Evolutionary conservation across 345 rosid species (phyloP), one percentile per base, ranked within the genome.

Genomic region (Anastatica hierochuntica): DNA sequence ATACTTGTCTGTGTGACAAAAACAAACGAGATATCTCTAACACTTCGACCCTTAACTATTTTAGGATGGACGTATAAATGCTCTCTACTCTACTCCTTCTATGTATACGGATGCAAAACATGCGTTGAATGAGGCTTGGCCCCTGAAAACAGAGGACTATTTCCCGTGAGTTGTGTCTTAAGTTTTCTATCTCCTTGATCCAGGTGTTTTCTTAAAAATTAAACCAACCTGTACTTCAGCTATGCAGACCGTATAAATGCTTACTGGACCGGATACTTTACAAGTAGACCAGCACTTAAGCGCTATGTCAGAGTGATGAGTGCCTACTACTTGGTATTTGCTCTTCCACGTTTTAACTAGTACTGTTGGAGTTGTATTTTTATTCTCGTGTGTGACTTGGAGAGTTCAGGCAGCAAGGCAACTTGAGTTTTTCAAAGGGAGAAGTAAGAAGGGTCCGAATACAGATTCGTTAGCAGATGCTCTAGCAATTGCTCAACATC

Each of bases 41-140:
- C 37, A 53, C 31, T 7, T 58, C 43, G 43, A 44, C 6, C n/a
- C 21, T 60, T 20, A 9, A 45, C 51, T 44, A 35, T 67, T 60
- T 19, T 70, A 92, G 98, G 98, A 92, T 66, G 96, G 98, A 45
- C 98, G 94, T 55, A 75, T 92, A 58, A 90, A 92, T 77, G 95
- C 88, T 64, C 77, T 92, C 44, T 88, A 92, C 72, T 92, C 96
- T 44, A 88, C 95, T 35, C 98, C 98, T 29, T 92, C 98, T 65
- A 78, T 92, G 62, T 92, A 92, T 53, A 92, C 95, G 8, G 96
- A 92, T 77, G 98, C 96, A 59, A 92, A 92, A 72, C 69, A 88
- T 53, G 86, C 85, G 36, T 43, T 79, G 30, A 74, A 79, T 53
- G 75, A 73, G 66, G 67, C 79, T 59, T 92, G 98, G 96, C 96